Base-by-base conservation (phyloP, 164 flowering plant genomes). In the Magnolia officinalis region DNA sequence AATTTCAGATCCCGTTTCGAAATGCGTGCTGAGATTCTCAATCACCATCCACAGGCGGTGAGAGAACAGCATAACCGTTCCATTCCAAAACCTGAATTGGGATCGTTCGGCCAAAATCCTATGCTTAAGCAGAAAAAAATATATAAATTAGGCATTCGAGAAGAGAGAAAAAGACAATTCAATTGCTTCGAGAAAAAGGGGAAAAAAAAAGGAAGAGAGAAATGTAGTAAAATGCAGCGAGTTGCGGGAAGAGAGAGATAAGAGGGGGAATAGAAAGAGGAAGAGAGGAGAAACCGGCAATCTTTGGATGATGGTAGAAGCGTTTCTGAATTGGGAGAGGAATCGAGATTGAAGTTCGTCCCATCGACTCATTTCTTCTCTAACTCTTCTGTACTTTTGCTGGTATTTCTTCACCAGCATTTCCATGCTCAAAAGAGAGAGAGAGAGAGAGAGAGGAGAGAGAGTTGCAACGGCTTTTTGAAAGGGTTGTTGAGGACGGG, bases 291-390 rank as follows among this genome's bases (percentile, higher is more conserved):
- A 49, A 29, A 76, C 97, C 91, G 79, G 85, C 65, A 95, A 73
- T 67, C 97, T 85, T 70, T 84, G 84, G 14, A 93, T 90, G 82
- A 93, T 89, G 13, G 90, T 72, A 80, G 91, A 87, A 37, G 93
- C 92, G 58, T 87, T 89, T 72, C 83, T 76, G 76, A 90, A 92
- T 74, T 88, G 92, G 0, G 83, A 75, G 79, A 91, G 74, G 67
- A 91, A 82, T 23, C 76, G 85, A 79, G 88, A 81, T 76, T 93
- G 98, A 75, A 93, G 88, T 31, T 88, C 86, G 8, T 89, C 92
- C 98, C 98, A 95, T 59, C 80, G 74, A 49, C 77, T 76, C 88
- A 91, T 87, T 52, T 91, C 90, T 0, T 90, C 94, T 72, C 77
- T 82, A 26, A 84, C 87, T 73, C 79, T 91, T 50, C 74, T 85